Conservation (phyloP, 495 filamentous ascomycete genomes). For the Penicillium coprophilum region DNA sequence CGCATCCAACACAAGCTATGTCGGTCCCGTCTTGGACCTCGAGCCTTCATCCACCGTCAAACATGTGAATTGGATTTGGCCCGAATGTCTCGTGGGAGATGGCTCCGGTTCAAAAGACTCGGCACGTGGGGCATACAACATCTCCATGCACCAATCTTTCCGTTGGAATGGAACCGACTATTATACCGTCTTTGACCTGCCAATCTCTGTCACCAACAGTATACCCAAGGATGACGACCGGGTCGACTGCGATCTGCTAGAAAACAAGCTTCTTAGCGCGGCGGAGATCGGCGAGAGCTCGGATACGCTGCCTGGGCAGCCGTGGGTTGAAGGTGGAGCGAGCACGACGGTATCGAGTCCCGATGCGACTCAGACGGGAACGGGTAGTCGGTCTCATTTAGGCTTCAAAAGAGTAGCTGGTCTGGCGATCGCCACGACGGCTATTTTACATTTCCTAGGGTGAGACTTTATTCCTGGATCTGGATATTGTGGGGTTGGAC, state of each 20-base stretch:
- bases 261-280: conserved; percentile 20
- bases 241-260: conserved; percentile 20
- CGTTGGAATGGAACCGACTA: conserved; percentile 59
- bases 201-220: conserved; percentile 64
- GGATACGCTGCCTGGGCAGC: conserved; percentile 22
- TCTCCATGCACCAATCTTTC: conserved; percentile 68
- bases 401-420: conserved; percentile 3
- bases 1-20: conserved; percentile 48
- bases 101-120: conserved; percentile 34
- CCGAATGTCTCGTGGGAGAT: conserved; percentile 61
- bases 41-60: conserved; percentile 66
- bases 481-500: background rate
- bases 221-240: conserved; percentile 37
- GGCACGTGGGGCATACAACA: conserved; percentile 49
- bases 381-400: background rate
- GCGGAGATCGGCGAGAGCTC: conserved; percentile 19
- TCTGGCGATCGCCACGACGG: conserved; percentile 11
- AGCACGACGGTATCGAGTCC: conserved; percentile 13
- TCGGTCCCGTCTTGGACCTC: conserved; percentile 60
- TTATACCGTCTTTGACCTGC: conserved; percentile 68
- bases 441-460: conserved; percentile 4
- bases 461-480: background rate
- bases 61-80: conserved; percentile 68
- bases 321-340: conserved; percentile 18
- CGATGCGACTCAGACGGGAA: conserved; percentile 3